Evolutionary conservation across 148 eudicot genomes (phyloP).

Genomic region (Euryodendron excelsum): DNA sequence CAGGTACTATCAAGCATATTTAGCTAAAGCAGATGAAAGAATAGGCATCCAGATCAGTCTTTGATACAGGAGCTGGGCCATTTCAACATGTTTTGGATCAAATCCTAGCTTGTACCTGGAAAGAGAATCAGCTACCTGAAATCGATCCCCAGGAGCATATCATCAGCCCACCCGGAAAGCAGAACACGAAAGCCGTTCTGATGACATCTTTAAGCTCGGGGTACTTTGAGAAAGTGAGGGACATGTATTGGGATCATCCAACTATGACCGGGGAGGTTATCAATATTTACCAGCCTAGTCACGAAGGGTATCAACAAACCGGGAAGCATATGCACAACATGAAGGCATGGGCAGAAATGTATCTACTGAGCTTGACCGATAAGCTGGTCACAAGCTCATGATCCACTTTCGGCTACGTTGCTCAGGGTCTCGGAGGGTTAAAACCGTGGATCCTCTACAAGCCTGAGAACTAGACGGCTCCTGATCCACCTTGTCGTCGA

Average conservation of each 20-base stretch:
- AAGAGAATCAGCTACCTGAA: conserved; percentile 69
- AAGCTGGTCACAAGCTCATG: conserved; percentile 83
- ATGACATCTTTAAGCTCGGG: conserved; percentile 69
- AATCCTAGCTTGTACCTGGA: conserved; percentile 55
- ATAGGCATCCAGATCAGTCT: conserved; percentile 79
- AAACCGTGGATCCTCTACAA: conserved; percentile 90
- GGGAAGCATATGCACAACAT: conserved; percentile 58
- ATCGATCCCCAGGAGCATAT: conserved; percentile 33
- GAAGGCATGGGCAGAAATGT: conserved; percentile 98
- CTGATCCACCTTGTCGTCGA: conserved; percentile 72
- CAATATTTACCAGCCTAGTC: conserved; percentile 78
- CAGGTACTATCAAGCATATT: conserved; percentile 73
- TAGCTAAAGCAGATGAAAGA: conserved; percentile 76
- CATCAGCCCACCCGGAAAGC: conserved; percentile 21
- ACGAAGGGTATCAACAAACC: conserved; percentile 72
- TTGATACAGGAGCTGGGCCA: conserved; percentile 59
- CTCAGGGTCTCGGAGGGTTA: conserved; percentile 92
- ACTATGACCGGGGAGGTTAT: conserved; percentile 66
- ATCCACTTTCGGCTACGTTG: conserved; percentile 95
- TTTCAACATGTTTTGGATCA: conserved; percentile 83
- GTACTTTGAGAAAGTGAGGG: conserved; percentile 57
- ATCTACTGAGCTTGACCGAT: conserved; percentile 73
- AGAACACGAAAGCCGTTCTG: conserved; percentile 62
- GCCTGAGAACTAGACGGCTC: conserved; percentile 62
- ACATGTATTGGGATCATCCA: conserved; percentile 81